Conservation (phyloP, 441 rosid genomes). For the Kokia cookei region DNA sequence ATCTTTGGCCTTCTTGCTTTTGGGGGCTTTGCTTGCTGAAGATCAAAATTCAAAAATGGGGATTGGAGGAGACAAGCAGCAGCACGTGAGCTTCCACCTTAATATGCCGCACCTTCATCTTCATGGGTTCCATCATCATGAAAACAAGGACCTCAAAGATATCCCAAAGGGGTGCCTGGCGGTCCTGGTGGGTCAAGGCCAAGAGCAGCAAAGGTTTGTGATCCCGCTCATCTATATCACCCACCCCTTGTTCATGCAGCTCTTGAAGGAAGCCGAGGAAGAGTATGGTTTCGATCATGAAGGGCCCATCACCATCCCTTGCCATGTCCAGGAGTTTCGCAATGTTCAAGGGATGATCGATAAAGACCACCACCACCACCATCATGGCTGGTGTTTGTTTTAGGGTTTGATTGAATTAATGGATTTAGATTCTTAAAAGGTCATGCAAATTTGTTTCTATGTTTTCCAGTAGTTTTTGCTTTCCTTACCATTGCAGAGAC, state of each 20-base stretch:
- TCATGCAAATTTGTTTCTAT: conserved; percentile 9
- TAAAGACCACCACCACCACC: conserved; percentile 27
- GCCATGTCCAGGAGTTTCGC: conserved; percentile 65
- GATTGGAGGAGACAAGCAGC: conserved; percentile 22
- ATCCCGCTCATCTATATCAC: conserved; percentile 68
- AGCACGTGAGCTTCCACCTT: conserved; percentile 38
- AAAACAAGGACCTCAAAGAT: conserved; percentile 23
- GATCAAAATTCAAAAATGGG: conserved; percentile 25
- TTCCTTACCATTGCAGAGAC: background rate
- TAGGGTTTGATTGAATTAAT: conserved; percentile 21
- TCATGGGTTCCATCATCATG: conserved; percentile 26
- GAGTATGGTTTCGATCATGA: conserved; percentile 71
- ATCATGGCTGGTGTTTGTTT: conserved; percentile 56
- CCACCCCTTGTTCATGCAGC: conserved; percentile 61
- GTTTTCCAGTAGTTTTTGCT: background rate
- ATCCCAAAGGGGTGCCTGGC: conserved; percentile 78
- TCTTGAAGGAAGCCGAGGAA: conserved; percentile 17
- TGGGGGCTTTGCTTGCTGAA: background rate
- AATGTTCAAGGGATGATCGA: conserved; percentile 56
- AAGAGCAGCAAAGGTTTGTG: conserved; percentile 60
- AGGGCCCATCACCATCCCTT: conserved; percentile 77
- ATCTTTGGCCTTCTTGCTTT: background rate
- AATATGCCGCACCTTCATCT: conserved; percentile 40
- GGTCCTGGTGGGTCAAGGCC: conserved; percentile 71
- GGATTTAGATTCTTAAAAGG: background rate